A percentile compares a stretch with the other conserved stretches of the same genome.
phyloP scores from a whole-genome alignment of 331 rosid species.

The Dryas integrifolia region DNA sequence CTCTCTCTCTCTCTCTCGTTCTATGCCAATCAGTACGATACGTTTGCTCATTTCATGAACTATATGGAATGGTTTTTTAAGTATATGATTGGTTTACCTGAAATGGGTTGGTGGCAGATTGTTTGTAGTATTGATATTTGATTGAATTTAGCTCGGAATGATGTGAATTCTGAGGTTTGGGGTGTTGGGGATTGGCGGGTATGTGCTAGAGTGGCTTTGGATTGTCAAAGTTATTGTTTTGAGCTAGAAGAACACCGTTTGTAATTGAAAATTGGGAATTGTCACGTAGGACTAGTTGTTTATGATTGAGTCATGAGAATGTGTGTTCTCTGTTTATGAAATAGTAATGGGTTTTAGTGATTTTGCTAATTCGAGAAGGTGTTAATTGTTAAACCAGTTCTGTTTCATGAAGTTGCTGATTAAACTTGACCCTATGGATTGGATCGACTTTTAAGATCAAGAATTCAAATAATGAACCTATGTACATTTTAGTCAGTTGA shows the following conservation, averaged over 20 bases:
- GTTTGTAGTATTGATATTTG: not conserved
- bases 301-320: not conserved
- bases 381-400: not conserved
- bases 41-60: not conserved
- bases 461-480: too few species aligned
- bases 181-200: constrained; percentile 15
- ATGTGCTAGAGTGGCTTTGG: not conserved
- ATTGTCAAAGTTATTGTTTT: not conserved
- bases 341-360: not conserved
- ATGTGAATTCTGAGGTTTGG: constrained; percentile 9
- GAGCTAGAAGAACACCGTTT: not conserved
- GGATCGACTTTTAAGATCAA: too few species aligned
- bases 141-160: constrained; percentile 11
- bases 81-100: not conserved
- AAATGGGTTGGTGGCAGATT: constrained; percentile 5
- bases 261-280: not conserved
- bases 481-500: too few species aligned
- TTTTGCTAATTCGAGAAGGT: not conserved
- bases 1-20: not conserved
- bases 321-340: not conserved
- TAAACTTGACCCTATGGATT: not conserved
- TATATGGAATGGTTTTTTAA: not conserved
- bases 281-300: not conserved
- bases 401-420: not conserved
- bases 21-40: not conserved